These are phyloP conservation scores for Macrolepiota albuminosa DNA, from an alignment of 768 basidiomycete genomes.

Conservation along the genomic window DNA sequence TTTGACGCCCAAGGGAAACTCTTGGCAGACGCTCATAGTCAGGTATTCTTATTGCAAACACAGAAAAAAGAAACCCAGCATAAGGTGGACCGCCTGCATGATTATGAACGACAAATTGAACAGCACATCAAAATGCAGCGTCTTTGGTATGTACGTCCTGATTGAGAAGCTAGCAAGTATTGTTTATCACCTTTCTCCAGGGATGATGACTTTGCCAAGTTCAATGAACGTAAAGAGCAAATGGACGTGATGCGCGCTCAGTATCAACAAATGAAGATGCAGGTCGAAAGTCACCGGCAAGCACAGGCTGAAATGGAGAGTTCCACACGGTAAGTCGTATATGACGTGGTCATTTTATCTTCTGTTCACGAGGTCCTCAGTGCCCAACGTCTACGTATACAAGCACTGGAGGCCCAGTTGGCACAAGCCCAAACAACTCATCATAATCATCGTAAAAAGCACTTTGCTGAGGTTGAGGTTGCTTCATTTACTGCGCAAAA, in stretches of 20 bases:
- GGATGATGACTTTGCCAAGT: slow-evolving; percentile 71
- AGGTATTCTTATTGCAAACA: slow-evolving; percentile 71
- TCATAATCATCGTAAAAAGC: slow-evolving; percentile 32
- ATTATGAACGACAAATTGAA: slow-evolving; percentile 87
- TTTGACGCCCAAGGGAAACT: slow-evolving; percentile 67
- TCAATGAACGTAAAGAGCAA: slow-evolving; percentile 58
- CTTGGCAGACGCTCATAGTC: slow-evolving; percentile 60
- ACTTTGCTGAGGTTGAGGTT: slow-evolving; percentile 35
- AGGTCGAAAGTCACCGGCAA: slow-evolving; percentile 53
- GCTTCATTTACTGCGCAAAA: slow-evolving; percentile 43
- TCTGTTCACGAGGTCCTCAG: slow-evolving; percentile 27
- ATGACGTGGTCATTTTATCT: neutral
- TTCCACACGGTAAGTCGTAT: slow-evolving; percentile 47
- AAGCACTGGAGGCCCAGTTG: slow-evolving; percentile 55
- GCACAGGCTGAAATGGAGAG: slow-evolving; percentile 52
- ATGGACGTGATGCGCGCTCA: slow-evolving; percentile 51
- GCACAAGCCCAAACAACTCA: slow-evolving; percentile 30
- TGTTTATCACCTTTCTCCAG: slow-evolving; percentile 29
- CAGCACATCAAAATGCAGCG: slow-evolving; percentile 73
- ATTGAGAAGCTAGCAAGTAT: neutral
- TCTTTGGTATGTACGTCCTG: slow-evolving; percentile 59
- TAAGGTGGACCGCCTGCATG: slow-evolving; percentile 73
- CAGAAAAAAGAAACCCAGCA: slow-evolving; percentile 73
- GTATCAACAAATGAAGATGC: slow-evolving; percentile 63
- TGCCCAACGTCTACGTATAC: slow-evolving; percentile 53